Conservation (phyloP, 805 yeast genomes). For the Zygoascus biomembranicola region DNA sequence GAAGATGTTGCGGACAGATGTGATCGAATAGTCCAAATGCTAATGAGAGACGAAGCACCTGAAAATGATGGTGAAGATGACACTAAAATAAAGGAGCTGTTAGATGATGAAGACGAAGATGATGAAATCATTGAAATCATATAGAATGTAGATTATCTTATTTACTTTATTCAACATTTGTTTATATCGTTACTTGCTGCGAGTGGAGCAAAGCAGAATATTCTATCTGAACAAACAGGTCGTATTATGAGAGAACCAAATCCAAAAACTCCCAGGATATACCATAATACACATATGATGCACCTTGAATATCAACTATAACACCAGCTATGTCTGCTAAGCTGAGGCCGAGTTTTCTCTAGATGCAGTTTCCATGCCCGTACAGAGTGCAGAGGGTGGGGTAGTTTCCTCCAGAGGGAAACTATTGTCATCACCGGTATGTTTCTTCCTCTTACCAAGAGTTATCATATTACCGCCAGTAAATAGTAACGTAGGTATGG, state of each 20-base stretch:
- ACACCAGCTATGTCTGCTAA: no score
- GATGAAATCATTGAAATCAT: conserved; percentile 6
- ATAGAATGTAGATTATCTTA: background rate
- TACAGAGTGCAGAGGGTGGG: background rate
- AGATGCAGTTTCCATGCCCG: background rate
- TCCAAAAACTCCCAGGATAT: no score
- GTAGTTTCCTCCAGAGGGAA: background rate
- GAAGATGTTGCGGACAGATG: conserved; percentile 56
- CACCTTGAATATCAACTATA: no score
- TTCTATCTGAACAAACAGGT: no score
- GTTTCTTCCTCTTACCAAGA: background rate
- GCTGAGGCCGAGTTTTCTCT: no score
- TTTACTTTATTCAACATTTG: no score
- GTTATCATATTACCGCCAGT: conserved; percentile 20
- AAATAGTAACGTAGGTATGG: conserved; percentile 20
- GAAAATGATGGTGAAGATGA: conserved; percentile 19
- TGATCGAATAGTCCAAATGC: conserved; percentile 79
- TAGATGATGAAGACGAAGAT: conserved; percentile 41
- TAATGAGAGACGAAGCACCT: conserved; percentile 79
- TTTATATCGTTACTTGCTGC: no score
- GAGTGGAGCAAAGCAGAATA: no score
- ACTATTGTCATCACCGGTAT: background rate
- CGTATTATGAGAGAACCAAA: no score
- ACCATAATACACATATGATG: no score
- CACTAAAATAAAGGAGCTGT: background rate